A percentile compares a stretch with the other conserved stretches of the same genome.
These are phyloP conservation scores for Beauveria caledonica DNA, from an alignment of 2,329 filamentous ascomycete species.

Conservation along the genomic window DNA sequence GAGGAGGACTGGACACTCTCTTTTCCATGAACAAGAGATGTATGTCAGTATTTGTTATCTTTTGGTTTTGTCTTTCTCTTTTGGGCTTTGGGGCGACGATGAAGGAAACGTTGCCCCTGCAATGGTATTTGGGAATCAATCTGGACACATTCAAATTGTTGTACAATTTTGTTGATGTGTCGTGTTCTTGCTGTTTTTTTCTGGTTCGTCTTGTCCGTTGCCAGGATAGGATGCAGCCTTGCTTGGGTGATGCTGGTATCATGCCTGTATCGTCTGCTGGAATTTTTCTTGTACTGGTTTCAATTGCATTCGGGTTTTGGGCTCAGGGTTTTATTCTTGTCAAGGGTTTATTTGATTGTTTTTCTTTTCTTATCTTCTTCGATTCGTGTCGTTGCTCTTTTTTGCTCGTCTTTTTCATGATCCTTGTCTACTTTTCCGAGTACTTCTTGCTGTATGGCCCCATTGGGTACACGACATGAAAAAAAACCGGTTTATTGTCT, in stretches of 20 bases:
- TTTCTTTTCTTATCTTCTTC: neutral
- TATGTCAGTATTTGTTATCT: conserved; percentile 3
- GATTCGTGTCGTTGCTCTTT: neutral
- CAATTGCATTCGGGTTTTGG: conserved; percentile 5
- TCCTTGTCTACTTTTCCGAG: conserved; percentile 12
- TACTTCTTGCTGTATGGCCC: conserved; percentile 12
- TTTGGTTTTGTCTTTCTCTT: neutral
- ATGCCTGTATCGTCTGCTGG: too few relatives aligned
- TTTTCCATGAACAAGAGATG: neutral
- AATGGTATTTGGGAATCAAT: neutral
- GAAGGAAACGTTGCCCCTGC: neutral
- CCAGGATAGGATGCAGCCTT: too few relatives aligned
- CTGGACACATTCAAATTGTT: conserved; percentile 11
- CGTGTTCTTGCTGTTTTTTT: neutral
- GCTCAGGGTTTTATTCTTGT: conserved; percentile 2
- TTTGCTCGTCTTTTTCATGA: neutral
- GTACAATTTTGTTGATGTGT: conserved; percentile 12
- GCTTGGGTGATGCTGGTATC: neutral
- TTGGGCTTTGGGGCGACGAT: neutral
- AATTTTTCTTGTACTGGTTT: neutral
- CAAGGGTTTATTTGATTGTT: conserved; percentile 14
- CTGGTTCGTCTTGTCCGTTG: neutral
- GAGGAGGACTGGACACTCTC: neutral
- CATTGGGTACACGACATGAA: neutral
- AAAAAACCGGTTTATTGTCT: conserved; percentile 13